Percentiles rank a stretch among this genome's conserved stretches.
These are phyloP conservation scores for Epithele typhae DNA, from an alignment of 768 basidiomycete species.

Conservation along the genomic window DNA sequence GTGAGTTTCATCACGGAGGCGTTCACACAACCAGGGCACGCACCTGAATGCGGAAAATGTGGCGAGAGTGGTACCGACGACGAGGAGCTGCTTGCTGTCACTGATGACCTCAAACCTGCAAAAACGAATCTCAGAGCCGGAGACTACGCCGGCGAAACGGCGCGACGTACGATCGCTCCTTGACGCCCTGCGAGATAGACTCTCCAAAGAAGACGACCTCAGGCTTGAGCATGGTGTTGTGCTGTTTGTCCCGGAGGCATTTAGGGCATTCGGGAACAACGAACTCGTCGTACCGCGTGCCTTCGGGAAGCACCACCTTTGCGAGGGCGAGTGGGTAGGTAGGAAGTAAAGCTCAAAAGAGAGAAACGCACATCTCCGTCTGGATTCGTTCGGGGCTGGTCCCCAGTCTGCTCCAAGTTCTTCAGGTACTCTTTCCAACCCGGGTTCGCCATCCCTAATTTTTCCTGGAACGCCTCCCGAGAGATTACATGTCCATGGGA, in stretches of 20 bases:
- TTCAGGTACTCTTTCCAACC: conserved; percentile 69
- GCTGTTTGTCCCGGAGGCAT: conserved; percentile 56
- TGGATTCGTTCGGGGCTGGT: conserved; percentile 76
- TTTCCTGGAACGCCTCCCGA: conserved; percentile 68
- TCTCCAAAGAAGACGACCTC: conserved; percentile 89
- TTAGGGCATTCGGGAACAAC: conserved; percentile 71
- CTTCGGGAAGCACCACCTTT: conserved; percentile 72
- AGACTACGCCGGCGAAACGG: neutral
- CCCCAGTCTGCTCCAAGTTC: conserved; percentile 53
- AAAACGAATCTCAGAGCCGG: too few species aligned
- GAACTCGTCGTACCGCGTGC: conserved; percentile 73
- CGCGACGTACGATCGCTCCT: conserved; percentile 63
- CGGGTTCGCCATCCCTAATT: conserved; percentile 71
- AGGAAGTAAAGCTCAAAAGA: neutral
- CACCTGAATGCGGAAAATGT: conserved; percentile 91
- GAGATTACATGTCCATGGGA: conserved; percentile 63
- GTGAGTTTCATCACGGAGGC: neutral
- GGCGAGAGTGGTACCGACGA: conserved; percentile 88
- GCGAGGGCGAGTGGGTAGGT: neutral
- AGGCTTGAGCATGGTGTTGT: conserved; percentile 72
- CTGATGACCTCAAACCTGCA: conserved; percentile 56
- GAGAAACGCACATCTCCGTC: conserved; percentile 76
- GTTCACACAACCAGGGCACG: conserved; percentile 8
- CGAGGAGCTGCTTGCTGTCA: conserved; percentile 59
- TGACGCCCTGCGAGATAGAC: conserved; percentile 63